A percentile compares a stretch with the other conserved stretches of the same genome.
These are phyloP conservation scores for Cercospora beticola DNA, from an alignment of 2,329 filamentous ascomycete genomes.

Conservation along the genomic window DNA sequence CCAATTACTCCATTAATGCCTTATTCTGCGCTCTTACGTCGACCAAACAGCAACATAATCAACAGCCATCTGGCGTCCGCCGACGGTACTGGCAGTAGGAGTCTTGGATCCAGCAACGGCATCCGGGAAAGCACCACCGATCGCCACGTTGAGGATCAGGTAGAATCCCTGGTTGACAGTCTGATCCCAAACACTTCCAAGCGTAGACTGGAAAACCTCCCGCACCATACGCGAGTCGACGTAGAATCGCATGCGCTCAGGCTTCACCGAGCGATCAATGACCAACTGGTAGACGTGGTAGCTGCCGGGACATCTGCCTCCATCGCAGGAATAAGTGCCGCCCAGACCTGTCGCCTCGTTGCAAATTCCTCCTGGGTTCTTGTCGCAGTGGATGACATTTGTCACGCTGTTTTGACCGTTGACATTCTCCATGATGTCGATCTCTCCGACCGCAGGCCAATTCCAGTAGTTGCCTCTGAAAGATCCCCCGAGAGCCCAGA, in stretches of 20 bases:
- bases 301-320: conserved; percentile 28
- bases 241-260: conserved; percentile 32
- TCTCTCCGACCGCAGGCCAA: conserved; percentile 35
- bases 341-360: conserved; percentile 33
- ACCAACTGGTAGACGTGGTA: conserved; percentile 37
- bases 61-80: conserved; percentile 24
- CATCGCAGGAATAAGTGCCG: conserved; percentile 16
- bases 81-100: conserved; percentile 25
- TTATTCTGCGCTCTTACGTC: conserved; percentile 3
- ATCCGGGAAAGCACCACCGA: conserved; percentile 35
- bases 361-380: conserved; percentile 37
- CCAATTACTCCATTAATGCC: neutral
- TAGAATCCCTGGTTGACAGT: conserved; percentile 32
- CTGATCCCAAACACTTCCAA: conserved; percentile 30
- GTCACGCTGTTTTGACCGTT: conserved; percentile 30
- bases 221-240: conserved; percentile 28
- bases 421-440: conserved; percentile 38
- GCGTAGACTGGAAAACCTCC: conserved; percentile 26
- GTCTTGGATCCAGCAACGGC: conserved; percentile 31
- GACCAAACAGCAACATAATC: conserved; percentile 32
- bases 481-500: conserved; percentile 28
- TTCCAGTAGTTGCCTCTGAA: conserved; percentile 28
- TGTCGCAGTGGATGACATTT: conserved; percentile 34
- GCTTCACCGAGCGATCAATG: conserved; percentile 29
- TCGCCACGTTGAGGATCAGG: conserved; percentile 35